Percentiles rank a stretch among this genome's conserved stretches.
Conservation (phyloP, 148 eudicot species). For the Arbutus unedo region DNA sequence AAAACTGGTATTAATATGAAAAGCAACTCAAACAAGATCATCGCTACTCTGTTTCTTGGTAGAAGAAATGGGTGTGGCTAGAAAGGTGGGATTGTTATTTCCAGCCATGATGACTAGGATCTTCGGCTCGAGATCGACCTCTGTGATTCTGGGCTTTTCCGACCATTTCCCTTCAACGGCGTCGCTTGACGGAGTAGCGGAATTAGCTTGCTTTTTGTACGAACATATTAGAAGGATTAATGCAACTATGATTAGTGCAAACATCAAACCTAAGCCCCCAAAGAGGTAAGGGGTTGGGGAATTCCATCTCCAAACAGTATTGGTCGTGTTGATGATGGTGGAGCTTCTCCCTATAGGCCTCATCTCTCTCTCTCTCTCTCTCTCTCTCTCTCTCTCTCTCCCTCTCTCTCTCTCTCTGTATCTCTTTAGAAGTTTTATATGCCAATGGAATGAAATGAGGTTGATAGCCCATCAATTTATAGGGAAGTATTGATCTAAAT, state of each 20-base stretch:
- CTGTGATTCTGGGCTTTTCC: background rate
- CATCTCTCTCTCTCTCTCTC: slow-evolving; percentile 17
- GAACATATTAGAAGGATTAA: slow-evolving; percentile 44
- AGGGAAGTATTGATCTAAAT: background rate
- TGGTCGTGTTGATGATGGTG: background rate
- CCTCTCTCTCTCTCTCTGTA: background rate
- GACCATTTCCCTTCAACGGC: slow-evolving; percentile 12
- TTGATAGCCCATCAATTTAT: background rate
- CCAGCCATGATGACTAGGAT: slow-evolving; percentile 43
- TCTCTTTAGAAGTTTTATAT: background rate
- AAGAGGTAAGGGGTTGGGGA: slow-evolving; percentile 39
- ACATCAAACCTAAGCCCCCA: slow-evolving; percentile 27
- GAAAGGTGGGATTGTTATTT: slow-evolving; percentile 32
- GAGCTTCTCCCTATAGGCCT: background rate
- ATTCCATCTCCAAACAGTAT: slow-evolving; percentile 23
- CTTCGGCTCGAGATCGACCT: slow-evolving; percentile 15
- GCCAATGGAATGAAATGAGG: background rate
- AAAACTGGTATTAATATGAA: background rate
- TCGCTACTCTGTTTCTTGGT: background rate
- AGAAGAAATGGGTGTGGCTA: slow-evolving; percentile 27
- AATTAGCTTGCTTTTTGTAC: slow-evolving; percentile 1
- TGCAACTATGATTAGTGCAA: slow-evolving; percentile 29
- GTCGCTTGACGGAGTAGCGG: background rate
- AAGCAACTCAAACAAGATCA: background rate
- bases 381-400: slow-evolving; percentile 6